phyloP scores from a whole-genome alignment of 306 rosid genomes.

The Glycine latifolia region DNA sequence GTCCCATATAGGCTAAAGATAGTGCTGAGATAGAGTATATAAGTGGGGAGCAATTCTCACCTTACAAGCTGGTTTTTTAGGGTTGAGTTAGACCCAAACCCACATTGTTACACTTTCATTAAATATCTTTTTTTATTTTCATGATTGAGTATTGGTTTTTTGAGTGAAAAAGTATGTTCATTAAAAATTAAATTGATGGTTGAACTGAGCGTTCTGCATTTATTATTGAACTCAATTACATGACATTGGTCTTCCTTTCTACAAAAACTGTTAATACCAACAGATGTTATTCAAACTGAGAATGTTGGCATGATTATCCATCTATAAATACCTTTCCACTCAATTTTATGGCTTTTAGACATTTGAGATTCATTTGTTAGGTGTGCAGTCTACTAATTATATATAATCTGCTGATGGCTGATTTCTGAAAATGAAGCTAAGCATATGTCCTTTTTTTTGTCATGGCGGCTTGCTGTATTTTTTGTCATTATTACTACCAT shows the following conservation, averaged over 20 bases:
- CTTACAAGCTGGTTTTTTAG: too few relatives aligned
- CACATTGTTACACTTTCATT: too few relatives aligned
- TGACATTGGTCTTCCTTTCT: slow-evolving; percentile 16
- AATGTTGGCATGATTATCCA: background rate
- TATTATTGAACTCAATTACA: slow-evolving; percentile 11
- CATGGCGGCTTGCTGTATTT: background rate
- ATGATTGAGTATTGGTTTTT: background rate
- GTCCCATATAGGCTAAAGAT: too few relatives aligned
- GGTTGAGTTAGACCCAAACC: too few relatives aligned
- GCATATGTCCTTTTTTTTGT: background rate
- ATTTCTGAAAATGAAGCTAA: slow-evolving; percentile 4
- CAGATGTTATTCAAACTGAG: background rate
- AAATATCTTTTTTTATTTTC: background rate
- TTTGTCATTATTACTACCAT: background rate
- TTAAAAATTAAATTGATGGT: background rate
- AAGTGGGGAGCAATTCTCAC: too few relatives aligned
- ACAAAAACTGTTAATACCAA: background rate
- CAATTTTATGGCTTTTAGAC: background rate
- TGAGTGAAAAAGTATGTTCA: background rate
- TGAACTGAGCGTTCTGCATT: background rate
- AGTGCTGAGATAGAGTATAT: too few relatives aligned
- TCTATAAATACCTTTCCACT: background rate
- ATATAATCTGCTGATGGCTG: slow-evolving; percentile 5
- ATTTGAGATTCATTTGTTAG: slow-evolving; percentile 17
- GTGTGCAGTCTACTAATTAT: background rate